Evolutionary conservation across 1,284 basidiomycete species (phyloP), one percentile per base, ranked within the genome.

Genomic region (Ganoderma sinense): DNA sequence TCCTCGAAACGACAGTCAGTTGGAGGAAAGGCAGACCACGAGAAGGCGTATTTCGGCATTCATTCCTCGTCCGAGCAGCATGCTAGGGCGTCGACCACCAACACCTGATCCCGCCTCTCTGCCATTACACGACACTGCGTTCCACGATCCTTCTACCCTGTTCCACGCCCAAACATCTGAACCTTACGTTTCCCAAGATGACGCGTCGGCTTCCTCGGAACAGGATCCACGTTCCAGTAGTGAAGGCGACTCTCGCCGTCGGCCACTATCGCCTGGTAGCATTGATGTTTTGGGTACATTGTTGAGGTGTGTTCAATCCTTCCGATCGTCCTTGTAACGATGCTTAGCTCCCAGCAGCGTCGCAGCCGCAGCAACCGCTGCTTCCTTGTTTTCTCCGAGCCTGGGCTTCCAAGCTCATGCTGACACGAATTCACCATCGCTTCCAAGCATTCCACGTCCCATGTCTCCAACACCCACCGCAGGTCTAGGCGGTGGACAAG

Each of bases 241-340:
- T 23, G 74, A 76, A 2, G 58, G 7, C 43, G 74, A 76, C 69
- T 14, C 66, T 26, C 65, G 76, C 69, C 67, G 79, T 16, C 76
- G 78, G 11, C 74, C 79, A 1, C 83, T 91, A 23, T 92, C 91
- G 0, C 88, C 90, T 0, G 91, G 88, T 51, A 93, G 92, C 75
- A 91, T 93, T 43, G 91, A 93, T 75, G 91, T 93, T n/a, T 81
- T 93, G 36, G 92, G 91, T 31, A 92, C 92, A n/a, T 78, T 93
- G n/a, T 81, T 93, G 33, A 93, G 91, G 91, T 91, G 74, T 60
- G 85, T 78, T 45, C 55, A 36, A 16, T 31, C 6, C 4, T 41
- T 6, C n/a, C 39, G n/a, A 13, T 29, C n/a, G 39, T 62, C 39
- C 66, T 61, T 66, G 5, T 16, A 43, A 45, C 67, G 56, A 74